Evolutionary conservation across 116 monocot species (phyloP).

Genomic region (Dioscorea cayenensis): DNA sequence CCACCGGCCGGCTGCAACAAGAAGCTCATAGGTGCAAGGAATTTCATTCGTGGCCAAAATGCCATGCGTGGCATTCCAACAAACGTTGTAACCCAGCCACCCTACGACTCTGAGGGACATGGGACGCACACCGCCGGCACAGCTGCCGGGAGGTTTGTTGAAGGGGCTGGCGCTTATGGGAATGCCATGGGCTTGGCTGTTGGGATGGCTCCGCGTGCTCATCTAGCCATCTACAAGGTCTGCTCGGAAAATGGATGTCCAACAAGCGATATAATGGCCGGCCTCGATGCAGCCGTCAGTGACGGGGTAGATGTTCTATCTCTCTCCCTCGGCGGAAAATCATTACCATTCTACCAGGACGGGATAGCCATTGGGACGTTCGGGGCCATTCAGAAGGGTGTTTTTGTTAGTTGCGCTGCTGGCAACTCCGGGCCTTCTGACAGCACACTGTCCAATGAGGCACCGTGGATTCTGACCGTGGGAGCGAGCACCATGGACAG

Average conservation of each 20-base stretch:
- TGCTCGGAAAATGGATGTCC: not conserved
- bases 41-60: not conserved
- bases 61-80: not conserved
- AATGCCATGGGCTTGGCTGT: constrained; percentile 5
- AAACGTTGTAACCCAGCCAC: not conserved
- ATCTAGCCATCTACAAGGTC: constrained; percentile 20
- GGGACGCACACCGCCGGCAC: constrained; percentile 17
- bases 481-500: constrained; percentile 19
- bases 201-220: constrained; percentile 13
- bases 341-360: not conserved
- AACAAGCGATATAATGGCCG: not conserved
- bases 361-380: constrained; percentile 4
- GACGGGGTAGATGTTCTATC: constrained; percentile 27
- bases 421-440: constrained; percentile 13
- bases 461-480: constrained; percentile 18
- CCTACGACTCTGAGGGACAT: constrained; percentile 9
- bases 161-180: constrained; percentile 1
- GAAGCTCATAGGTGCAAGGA: constrained; percentile 1
- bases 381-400: constrained; percentile 9
- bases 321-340: constrained; percentile 3
- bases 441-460: not conserved
- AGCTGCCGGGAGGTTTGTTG: constrained; percentile 15
- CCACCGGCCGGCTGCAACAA: not conserved
- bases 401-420: constrained; percentile 15
- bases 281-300: constrained; percentile 8